These are phyloP conservation scores for Ogataea haglerorum DNA, from an alignment of 805 yeast species.

Conservation along the genomic window DNA sequence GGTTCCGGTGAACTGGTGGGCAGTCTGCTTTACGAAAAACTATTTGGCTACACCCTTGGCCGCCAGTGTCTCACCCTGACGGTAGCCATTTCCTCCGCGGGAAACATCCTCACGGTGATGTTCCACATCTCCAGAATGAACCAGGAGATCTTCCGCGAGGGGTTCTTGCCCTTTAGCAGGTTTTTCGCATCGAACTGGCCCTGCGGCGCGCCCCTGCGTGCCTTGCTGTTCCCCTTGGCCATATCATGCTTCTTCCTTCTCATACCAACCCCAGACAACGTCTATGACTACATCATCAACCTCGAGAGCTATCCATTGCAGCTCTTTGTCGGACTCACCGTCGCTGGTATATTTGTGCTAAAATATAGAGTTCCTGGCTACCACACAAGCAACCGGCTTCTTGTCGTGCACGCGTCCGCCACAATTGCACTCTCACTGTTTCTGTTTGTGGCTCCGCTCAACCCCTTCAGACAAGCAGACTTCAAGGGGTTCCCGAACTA, in stretches of 20 bases:
- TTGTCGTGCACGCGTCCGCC: slow-evolving; percentile 44
- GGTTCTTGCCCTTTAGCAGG: slow-evolving; percentile 47
- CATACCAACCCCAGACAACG: slow-evolving; percentile 45
- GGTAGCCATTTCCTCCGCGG: slow-evolving; percentile 53
- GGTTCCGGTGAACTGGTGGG: slow-evolving; percentile 50
- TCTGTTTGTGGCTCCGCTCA: slow-evolving; percentile 49
- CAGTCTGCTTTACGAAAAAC: slow-evolving; percentile 46
- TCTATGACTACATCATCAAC: slow-evolving; percentile 49
- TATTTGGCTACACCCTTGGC: slow-evolving; percentile 50
- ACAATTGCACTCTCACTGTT: slow-evolving; percentile 45
- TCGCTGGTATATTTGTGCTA: slow-evolving; percentile 55
- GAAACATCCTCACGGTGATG: slow-evolving; percentile 52
- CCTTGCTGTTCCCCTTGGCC: slow-evolving; percentile 41
- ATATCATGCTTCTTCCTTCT: slow-evolving; percentile 41
- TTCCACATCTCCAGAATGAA: slow-evolving; percentile 51
- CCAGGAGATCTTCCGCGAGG: slow-evolving; percentile 57
- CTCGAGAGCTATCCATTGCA: slow-evolving; percentile 52
- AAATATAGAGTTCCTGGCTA: slow-evolving; percentile 49
- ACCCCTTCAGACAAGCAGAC: slow-evolving; percentile 38
- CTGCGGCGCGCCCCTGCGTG: slow-evolving; percentile 48
- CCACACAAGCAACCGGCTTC: slow-evolving; percentile 50
- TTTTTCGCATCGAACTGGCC: slow-evolving; percentile 56
- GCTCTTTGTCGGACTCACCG: slow-evolving; percentile 47
- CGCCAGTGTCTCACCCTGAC: slow-evolving; percentile 44
- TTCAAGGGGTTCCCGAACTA: slow-evolving; percentile 44